Evolutionary conservation across 345 rosid genomes (phyloP).

Genomic region (Turnera subulata): DNA sequence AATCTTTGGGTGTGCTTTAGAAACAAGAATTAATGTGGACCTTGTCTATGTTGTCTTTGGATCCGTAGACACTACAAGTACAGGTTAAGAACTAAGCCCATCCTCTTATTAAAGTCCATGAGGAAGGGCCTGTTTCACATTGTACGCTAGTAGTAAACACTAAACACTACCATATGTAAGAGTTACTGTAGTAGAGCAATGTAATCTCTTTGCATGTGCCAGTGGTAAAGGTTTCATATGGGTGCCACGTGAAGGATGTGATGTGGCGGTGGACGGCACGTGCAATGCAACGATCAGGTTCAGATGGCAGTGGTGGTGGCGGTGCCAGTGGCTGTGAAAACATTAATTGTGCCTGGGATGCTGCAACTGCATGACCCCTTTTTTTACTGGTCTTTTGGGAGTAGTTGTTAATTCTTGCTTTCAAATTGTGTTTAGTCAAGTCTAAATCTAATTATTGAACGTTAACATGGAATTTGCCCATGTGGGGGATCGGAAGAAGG

Average conservation of each 20-base stretch:
- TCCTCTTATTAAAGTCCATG: constrained; percentile 6
- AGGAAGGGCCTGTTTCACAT: background rate
- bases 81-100: constrained; percentile 13
- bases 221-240: background rate
- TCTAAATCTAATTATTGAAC: constrained; percentile 6
- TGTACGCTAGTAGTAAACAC: too few species aligned
- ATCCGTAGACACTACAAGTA: constrained; percentile 17
- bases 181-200: background rate
- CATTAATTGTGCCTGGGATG: too few species aligned
- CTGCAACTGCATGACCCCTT: background rate
- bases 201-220: background rate
- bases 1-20: background rate
- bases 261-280: constrained; percentile 29
- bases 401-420: background rate
- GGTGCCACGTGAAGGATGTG: constrained; percentile 20
- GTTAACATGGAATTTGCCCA: background rate
- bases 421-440: background rate
- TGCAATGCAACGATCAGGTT: constrained; percentile 20
- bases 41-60: constrained; percentile 15
- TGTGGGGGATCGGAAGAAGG: too few species aligned
- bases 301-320: constrained; percentile 19
- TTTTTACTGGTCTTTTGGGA: background rate
- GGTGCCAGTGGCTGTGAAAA: constrained; percentile 28
- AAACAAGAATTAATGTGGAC: constrained; percentile 5
- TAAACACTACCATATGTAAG: background rate